phyloP scores from a whole-genome alignment of 2,329 filamentous ascomycete species.

The Capronia coronata region DNA sequence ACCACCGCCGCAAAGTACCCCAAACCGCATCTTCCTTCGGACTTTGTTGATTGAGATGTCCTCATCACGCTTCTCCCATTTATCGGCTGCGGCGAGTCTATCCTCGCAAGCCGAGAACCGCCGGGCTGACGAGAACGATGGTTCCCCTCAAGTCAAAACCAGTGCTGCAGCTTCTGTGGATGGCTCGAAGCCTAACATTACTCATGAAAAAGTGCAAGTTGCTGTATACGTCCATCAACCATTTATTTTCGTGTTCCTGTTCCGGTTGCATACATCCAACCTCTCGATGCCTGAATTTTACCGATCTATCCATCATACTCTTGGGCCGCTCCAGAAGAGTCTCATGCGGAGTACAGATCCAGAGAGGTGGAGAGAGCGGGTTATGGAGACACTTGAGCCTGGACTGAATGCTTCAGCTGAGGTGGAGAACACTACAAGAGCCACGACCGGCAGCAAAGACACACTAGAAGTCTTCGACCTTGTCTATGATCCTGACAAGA shows the following conservation, averaged over 20 bases:
- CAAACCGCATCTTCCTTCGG: slow-evolving; percentile 33
- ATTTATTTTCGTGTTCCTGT: slow-evolving; percentile 48
- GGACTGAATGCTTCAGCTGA: neutral
- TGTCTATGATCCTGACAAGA: slow-evolving; percentile 52
- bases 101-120: neutral
- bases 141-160: slow-evolving; percentile 14
- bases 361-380: slow-evolving; percentile 36
- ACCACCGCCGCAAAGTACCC: slow-evolving; percentile 5
- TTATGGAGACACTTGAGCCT: slow-evolving; percentile 24
- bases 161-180: slow-evolving; percentile 24
- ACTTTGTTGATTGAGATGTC: slow-evolving; percentile 34
- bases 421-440: neutral
- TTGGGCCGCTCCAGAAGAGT: slow-evolving; percentile 44
- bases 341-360: slow-evolving; percentile 44
- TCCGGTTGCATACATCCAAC: slow-evolving; percentile 39
- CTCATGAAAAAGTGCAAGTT: slow-evolving; percentile 25
- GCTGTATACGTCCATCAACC: slow-evolving; percentile 38
- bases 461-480: slow-evolving; percentile 48
- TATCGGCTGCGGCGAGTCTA: neutral
- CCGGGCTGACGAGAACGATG: neutral
- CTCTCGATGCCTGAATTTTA: slow-evolving; percentile 42
- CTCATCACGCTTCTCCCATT: slow-evolving; percentile 10
- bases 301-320: slow-evolving; percentile 44
- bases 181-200: slow-evolving; percentile 16
- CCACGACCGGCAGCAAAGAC: slow-evolving; percentile 1